phyloP scores from a whole-genome alignment of 176 grass and related monocot species.

The Oryza meridionalis region DNA sequence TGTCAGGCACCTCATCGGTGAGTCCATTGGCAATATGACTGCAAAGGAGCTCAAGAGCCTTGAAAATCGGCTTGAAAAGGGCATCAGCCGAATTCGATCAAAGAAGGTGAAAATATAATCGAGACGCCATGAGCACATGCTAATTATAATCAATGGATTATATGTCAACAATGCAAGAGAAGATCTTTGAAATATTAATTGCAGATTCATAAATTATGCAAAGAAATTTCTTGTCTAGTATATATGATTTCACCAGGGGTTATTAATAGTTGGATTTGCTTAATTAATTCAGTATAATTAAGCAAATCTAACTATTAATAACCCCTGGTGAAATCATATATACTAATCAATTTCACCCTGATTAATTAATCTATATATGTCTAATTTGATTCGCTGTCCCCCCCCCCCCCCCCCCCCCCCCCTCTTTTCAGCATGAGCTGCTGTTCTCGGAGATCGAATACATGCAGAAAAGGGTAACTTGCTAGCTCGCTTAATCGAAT shows the following conservation, averaged over 20 bases:
- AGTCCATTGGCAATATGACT: constrained; percentile 65
- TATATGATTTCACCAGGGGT: too few species aligned
- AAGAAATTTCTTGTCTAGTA: background rate
- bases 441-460: constrained; percentile 70
- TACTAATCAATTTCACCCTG: too few species aligned
- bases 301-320: too few species aligned
- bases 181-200: background rate
- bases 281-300: too few species aligned
- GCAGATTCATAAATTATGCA: background rate
- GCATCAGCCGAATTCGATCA: constrained; percentile 61
- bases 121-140: background rate
- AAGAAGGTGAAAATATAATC: constrained; percentile 59
- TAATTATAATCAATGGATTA: too few species aligned
- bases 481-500: background rate
- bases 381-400: background rate
- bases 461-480: constrained; percentile 67
- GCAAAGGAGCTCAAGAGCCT: constrained; percentile 77
- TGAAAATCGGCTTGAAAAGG: constrained; percentile 69
- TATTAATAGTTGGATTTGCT: too few species aligned
- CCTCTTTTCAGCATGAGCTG: constrained; percentile 60
- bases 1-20: constrained; percentile 73
- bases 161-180: background rate
- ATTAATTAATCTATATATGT: too few species aligned
- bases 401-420: too few species aligned
- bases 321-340: too few species aligned